Evolutionary conservation across 179 eudicot genomes (phyloP).

Genomic region (Silene noctiflora): DNA sequence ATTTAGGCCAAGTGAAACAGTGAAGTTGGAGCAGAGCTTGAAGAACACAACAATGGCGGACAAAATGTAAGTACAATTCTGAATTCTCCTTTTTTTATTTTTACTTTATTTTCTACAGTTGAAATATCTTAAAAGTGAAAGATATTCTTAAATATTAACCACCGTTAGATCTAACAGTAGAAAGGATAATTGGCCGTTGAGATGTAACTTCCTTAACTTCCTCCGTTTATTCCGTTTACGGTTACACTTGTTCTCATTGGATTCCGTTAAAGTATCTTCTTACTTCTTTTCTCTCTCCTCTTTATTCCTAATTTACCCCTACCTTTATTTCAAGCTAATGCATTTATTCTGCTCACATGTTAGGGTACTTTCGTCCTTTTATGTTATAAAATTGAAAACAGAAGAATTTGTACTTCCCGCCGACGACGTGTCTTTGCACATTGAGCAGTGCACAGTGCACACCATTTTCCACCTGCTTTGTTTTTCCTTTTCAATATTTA

Average conservation of each 20-base stretch:
- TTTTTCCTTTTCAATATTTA: no score
- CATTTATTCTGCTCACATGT: neutral
- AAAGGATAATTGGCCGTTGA: constrained; percentile 40
- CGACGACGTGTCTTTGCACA: constrained; percentile 17
- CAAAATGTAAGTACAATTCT: constrained; percentile 3
- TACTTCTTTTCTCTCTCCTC: constrained; percentile 11
- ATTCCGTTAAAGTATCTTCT: constrained; percentile 2
- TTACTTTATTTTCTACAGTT: neutral
- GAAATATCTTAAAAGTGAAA: neutral
- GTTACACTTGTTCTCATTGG: constrained; percentile 37
- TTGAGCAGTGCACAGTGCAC: constrained; percentile 13
- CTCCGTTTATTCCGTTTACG: constrained; percentile 47
- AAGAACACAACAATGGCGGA: constrained; percentile 17
- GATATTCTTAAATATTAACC: neutral
- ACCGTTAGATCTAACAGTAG: neutral
- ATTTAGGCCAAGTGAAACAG: neutral
- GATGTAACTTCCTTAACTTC: constrained; percentile 35
- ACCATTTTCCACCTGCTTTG: neutral
- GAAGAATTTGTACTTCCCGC: constrained; percentile 27
- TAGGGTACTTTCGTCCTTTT: constrained; percentile 28
- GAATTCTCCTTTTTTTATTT: neutral
- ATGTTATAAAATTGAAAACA: neutral
- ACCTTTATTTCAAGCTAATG: neutral
- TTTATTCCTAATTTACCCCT: constrained; percentile 16
- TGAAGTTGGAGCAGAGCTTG: neutral